phyloP scores from a whole-genome alignment of 2,329 filamentous ascomycete genomes.

The Exophiala bonariae region DNA sequence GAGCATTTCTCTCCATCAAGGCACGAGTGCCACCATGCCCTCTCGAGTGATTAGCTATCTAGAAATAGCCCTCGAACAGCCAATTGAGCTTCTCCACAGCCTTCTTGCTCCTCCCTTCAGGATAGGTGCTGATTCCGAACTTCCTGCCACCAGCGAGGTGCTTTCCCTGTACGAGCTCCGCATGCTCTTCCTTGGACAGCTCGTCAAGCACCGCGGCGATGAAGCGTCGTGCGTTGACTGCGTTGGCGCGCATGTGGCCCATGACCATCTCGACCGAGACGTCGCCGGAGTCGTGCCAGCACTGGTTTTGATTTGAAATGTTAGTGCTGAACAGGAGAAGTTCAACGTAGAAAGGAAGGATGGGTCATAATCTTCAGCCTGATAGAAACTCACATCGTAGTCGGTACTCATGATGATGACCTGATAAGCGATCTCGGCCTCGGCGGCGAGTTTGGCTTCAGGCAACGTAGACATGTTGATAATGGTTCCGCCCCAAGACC shows the following conservation, averaged over 20 bases:
- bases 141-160: conserved; percentile 75
- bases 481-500: conserved; percentile 85
- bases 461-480: conserved; percentile 98
- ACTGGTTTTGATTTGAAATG: conserved; percentile 42
- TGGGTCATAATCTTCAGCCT: no score
- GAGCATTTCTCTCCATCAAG: no score
- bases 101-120: conserved; percentile 69
- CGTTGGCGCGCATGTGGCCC: conserved; percentile 92
- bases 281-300: conserved; percentile 81
- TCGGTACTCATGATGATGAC: conserved; percentile 99
- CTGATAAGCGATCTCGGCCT: conserved; percentile 95
- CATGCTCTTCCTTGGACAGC: conserved; percentile 74
- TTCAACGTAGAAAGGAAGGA: neutral
- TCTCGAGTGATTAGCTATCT: no score
- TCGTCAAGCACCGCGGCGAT: conserved; percentile 86
- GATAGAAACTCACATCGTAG: conserved; percentile 70
- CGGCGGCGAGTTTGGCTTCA: conserved; percentile 91
- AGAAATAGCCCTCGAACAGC: conserved; percentile 68
- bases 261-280: conserved; percentile 98
- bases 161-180: conserved; percentile 73
- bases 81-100: conserved; percentile 79
- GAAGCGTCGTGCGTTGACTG: conserved; percentile 80
- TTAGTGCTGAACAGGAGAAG: neutral
- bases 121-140: conserved; percentile 83
- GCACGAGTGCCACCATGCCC: no score